These are phyloP conservation scores for Aspergillus mulundensis DNA, from an alignment of 495 filamentous ascomycete species.

Conservation along the genomic window DNA sequence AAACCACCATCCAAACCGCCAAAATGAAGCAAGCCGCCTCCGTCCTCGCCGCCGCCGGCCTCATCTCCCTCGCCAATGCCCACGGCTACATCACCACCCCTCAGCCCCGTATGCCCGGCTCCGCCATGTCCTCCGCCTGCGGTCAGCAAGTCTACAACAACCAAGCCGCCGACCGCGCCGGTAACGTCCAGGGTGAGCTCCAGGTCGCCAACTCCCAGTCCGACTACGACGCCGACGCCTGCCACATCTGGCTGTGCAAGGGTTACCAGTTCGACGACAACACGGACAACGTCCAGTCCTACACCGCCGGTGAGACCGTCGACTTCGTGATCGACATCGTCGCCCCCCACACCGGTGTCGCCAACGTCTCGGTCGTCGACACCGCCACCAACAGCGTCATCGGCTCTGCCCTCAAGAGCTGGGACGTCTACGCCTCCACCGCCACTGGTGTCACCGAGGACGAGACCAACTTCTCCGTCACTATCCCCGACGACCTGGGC, in stretches of 20 bases:
- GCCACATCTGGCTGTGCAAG: conserved; percentile 68
- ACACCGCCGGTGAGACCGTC: conserved; percentile 56
- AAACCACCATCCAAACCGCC: background rate
- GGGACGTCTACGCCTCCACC: conserved; percentile 54
- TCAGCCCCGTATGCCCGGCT: conserved; percentile 54
- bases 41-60: conserved; percentile 38
- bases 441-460: conserved; percentile 45
- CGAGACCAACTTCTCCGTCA: conserved; percentile 62
- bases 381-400: conserved; percentile 58
- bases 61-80: conserved; percentile 50
- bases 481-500: conserved; percentile 56
- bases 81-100: conserved; percentile 63
- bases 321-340: conserved; percentile 55
- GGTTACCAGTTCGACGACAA: conserved; percentile 71
- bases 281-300: conserved; percentile 58
- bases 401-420: conserved; percentile 50
- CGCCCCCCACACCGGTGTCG: conserved; percentile 61
- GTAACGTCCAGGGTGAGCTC: conserved; percentile 64
- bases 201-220: conserved; percentile 51
- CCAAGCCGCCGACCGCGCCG: conserved; percentile 60
- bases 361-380: conserved; percentile 68
- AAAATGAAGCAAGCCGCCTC: conserved; percentile 37
- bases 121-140: conserved; percentile 56
- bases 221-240: conserved; percentile 55
- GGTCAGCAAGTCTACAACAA: conserved; percentile 58